phyloP scores from a whole-genome alignment of 768 basidiomycete species.

The Boletus rufocinnamomeus region DNA sequence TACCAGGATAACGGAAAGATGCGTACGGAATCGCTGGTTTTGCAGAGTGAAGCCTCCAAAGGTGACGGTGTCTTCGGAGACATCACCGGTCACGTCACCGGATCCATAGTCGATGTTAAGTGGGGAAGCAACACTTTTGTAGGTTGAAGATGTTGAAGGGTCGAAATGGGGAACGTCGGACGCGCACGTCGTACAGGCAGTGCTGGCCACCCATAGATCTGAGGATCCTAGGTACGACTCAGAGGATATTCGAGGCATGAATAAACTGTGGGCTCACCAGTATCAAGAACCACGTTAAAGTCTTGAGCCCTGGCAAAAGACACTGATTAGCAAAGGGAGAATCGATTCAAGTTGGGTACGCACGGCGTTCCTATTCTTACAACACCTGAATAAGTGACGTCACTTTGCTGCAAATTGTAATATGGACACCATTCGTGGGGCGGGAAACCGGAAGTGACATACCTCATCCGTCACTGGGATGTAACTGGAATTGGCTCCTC shows the following conservation, averaged over 20 bases:
- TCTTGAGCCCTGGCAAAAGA: conserved; percentile 51
- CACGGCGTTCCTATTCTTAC: conserved; percentile 63
- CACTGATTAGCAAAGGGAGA: not conserved
- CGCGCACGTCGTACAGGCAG: conserved; percentile 46
- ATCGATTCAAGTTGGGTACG: conserved; percentile 29
- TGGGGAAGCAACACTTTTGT: conserved; percentile 25
- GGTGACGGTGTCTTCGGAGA: conserved; percentile 58
- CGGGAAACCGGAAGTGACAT: conserved; percentile 10
- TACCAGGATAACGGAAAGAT: not conserved
- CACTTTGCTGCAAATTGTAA: conserved; percentile 40
- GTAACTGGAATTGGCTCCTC: conserved; percentile 27
- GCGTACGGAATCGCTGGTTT: conserved; percentile 54
- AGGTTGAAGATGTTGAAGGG: conserved; percentile 40
- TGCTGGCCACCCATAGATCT: conserved; percentile 80
- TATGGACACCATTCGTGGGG: not conserved
- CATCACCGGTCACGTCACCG: conserved; percentile 58
- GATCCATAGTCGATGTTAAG: conserved; percentile 63
- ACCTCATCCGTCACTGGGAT: conserved; percentile 45
- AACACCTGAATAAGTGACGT: conserved; percentile 55
- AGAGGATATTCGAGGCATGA: not conserved
- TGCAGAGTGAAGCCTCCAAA: conserved; percentile 63
- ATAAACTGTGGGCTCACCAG: conserved; percentile 44
- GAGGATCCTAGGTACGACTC: conserved; percentile 42
- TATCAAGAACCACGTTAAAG: conserved; percentile 82
- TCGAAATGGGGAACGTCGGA: conserved; percentile 45